Base-by-base conservation (phyloP, 164 flowering plant genomes). In the Nymphaea colorata region DNA sequence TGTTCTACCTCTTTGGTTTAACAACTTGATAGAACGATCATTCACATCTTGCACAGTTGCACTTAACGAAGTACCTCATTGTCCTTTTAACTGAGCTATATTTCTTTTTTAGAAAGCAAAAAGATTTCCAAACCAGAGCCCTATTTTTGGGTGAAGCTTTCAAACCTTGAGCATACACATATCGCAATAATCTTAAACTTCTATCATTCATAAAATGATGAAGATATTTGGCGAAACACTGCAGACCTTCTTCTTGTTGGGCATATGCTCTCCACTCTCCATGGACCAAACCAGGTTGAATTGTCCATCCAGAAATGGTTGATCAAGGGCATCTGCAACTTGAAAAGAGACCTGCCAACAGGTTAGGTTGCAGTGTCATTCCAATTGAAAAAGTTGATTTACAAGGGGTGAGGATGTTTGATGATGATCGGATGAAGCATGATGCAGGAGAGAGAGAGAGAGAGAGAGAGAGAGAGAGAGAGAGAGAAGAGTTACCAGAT, bases 181-280 rank as follows among this genome's bases (percentile, higher is more conserved):
- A n/a, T 0, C 36, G 36, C 36, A 25, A 25, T 25, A 25, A 25
- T 25, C 36, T 25, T 25, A 25, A 25, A 25, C 36, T 25, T 25
- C 36, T 25, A 25, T 25, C 36, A 25, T 25, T 25, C 36, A 25
- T 25, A 25, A 25, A 25, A 25, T 25, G 55, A 47, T 2, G 55
- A 47, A 47, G 7, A 47, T 47, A 12, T 6, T 6, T 47, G 55
- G 1, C 55, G 11, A 47, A 47, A 47, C 7, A 47, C 55, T 47
- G 12, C 12, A 47, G 36, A 91, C 98, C 96, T 85, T 90, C 4
- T 70, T 15, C 80, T 94, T 94, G 78, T 94, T 90, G 61, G 97
- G 98, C 96, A 91, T 94, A 82, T 94, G 98, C 77, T 94, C 97
- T 47, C 97, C 98, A 71, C 98, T 91, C 86, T 94, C 98, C 97